Evolutionary conservation across 345 rosid species (phyloP), one percentile per base, ranked within the genome.

Genomic region (Angophora floribunda): DNA sequence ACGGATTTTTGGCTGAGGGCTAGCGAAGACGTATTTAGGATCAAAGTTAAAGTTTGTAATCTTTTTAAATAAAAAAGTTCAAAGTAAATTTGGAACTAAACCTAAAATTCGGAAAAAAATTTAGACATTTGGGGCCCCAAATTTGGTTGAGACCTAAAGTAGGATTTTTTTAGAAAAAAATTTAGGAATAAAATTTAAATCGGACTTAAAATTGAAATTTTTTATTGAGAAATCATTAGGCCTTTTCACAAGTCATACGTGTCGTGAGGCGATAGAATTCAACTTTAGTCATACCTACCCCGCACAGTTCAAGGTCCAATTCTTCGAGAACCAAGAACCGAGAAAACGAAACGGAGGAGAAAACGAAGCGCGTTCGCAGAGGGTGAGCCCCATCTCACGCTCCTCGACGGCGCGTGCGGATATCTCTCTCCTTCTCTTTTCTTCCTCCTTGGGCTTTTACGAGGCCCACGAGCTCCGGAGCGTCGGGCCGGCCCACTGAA

Each of bases 1-100:
- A 0, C 0, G 0, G 28, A 28, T 61, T 61, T 61, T 61, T 7
- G 16, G n/a, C 1, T 3, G n/a, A 61, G 16, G 70, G 16, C n/a
- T 61, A 28, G 28, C 28, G 7, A 19, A 61, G 13, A 7, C 1
- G 12, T 0, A 61, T 13, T 63, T 63, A 16, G 7, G 16, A 61
- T 12, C 28, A 13, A 28, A 63, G 17, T 63, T 63, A 63, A 63
- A 63, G 15, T 28, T n/a, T 3, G 14, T 28, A 4, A 61, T 6
- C 28, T 61, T 53, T 53, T 61, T 28, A 61, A n/a, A 13, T 3
- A 61, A 61, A 12, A 6, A 61, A 6, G 8, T n/a, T 28, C 16
- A 6, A n/a, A 3, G 15, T 1, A 28, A 28, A 63, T 63, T 28
- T 63, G 16, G 16, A 63, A n/a, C 9, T 13, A 0, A 63, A 63